phyloP scores from a whole-genome alignment of 2,329 filamentous ascomycete genomes.

The Sclerotinia subarctica region DNA sequence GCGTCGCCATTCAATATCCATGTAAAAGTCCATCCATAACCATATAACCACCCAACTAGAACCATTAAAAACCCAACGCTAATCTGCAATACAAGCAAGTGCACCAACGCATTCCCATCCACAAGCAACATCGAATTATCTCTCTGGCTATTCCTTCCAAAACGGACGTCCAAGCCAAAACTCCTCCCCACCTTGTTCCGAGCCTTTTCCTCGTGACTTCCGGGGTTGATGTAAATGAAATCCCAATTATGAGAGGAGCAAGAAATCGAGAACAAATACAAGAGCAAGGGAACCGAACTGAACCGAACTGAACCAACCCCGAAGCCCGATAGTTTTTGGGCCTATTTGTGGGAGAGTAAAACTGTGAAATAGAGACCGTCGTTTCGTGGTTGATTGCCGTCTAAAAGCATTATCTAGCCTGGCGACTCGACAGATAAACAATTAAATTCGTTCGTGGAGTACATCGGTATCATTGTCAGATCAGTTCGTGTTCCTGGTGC shows the following conservation, averaged over 20 bases:
- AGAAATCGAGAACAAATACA: slow-evolving; percentile 7
- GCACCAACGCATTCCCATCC: slow-evolving; percentile 3
- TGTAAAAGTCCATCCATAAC: slow-evolving; percentile 8
- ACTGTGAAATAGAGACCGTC: neutral
- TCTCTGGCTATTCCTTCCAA: neutral
- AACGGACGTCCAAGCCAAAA: neutral
- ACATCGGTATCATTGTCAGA: slow-evolving; percentile 1
- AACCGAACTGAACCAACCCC: neutral
- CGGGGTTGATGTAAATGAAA: slow-evolving; percentile 1
- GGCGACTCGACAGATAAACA: neutral
- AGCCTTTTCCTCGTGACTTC: neutral
- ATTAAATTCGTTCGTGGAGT: neutral
- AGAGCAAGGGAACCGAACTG: neutral
- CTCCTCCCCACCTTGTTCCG: neutral
- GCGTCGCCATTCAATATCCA: slow-evolving; percentile 10
- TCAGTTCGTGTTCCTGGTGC: neutral
- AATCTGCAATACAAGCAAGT: slow-evolving; percentile 16
- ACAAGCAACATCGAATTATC: neutral
- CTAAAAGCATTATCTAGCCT: neutral
- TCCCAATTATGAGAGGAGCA: neutral
- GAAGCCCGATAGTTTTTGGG: neutral
- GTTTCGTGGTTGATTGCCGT: neutral
- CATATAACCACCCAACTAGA: neutral
- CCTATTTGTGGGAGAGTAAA: neutral
- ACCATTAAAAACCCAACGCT: slow-evolving; percentile 16